Evolutionary conservation across 2,329 filamentous ascomycete species (phyloP).

Genomic region (Beauveria scarabaeidicola): DNA sequence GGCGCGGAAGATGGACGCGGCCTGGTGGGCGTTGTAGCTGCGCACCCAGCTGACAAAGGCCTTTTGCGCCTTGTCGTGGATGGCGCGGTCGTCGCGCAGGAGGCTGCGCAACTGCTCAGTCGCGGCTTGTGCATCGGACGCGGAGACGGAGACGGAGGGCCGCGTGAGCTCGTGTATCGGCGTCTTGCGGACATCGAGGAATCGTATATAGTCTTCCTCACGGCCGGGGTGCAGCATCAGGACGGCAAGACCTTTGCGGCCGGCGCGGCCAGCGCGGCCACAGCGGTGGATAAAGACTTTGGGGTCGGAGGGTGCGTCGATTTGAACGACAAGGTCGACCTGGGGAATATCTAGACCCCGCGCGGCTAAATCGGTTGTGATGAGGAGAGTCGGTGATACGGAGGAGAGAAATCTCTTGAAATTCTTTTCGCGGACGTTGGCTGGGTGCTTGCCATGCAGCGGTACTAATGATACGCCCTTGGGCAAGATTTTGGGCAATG

Average conservation of each 20-base stretch:
- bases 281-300: constrained; percentile 94
- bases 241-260: constrained; percentile 74
- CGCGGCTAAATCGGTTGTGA: constrained; percentile 89
- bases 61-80: constrained; percentile 82
- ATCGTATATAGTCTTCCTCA: constrained; percentile 85
- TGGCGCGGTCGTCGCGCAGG: constrained; percentile 41
- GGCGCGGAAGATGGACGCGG: constrained; percentile 81
- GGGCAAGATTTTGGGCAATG: constrained; percentile 67
- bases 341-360: constrained; percentile 86
- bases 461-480: constrained; percentile 62
- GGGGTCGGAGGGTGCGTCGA: constrained; percentile 75
- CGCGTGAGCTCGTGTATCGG: constrained; percentile 59
- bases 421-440: constrained; percentile 81
- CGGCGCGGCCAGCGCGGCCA: constrained; percentile 82
- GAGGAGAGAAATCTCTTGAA: constrained; percentile 72
- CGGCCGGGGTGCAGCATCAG: constrained; percentile 76
- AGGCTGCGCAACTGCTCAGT: constrained; percentile 54
- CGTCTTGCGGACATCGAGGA: constrained; percentile 79
- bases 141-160: constrained; percentile 48
- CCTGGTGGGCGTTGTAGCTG: constrained; percentile 84
- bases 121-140: constrained; percentile 49
- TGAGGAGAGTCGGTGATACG: constrained; percentile 66
- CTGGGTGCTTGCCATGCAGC: constrained; percentile 84
- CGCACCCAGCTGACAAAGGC: constrained; percentile 92
- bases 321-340: constrained; percentile 82